phyloP scores from a whole-genome alignment of 2,329 filamentous ascomycete genomes.

The Apiospora saccharicola region DNA sequence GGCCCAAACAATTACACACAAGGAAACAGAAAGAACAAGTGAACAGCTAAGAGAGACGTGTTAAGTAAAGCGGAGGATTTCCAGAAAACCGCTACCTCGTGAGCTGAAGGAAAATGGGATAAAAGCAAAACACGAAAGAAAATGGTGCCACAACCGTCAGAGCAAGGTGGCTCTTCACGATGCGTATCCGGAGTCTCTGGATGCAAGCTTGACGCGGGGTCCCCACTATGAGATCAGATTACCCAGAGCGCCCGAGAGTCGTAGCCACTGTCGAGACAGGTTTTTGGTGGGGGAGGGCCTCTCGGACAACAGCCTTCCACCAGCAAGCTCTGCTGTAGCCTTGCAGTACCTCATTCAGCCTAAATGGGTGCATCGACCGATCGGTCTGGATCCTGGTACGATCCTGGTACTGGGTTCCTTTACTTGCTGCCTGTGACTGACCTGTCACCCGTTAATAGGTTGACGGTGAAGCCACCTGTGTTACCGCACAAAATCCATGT shows the following conservation, averaged over 20 bases:
- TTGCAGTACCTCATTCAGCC: conserved; percentile 10
- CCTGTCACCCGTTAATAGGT: conserved; percentile 2
- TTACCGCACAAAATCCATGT: background rate
- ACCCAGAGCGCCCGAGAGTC: conserved; percentile 5
- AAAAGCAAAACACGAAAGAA: conserved; percentile 10
- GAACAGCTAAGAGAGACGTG: background rate
- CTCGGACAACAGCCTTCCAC: background rate
- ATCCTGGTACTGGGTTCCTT: background rate
- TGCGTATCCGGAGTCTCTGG: conserved; percentile 23
- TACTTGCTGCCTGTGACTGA: background rate
- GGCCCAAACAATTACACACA: background rate
- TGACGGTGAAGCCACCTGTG: background rate
- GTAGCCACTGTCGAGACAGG: conserved; percentile 5
- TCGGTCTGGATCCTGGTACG: background rate
- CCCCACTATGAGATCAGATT: conserved; percentile 23
- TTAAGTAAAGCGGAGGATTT: conserved; percentile 1
- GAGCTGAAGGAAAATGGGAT: conserved; percentile 8
- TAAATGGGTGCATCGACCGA: background rate
- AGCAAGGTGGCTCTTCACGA: conserved; percentile 17
- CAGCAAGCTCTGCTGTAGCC: background rate
- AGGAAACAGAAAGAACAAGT: background rate
- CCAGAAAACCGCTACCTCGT: background rate
- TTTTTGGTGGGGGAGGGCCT: conserved; percentile 12
- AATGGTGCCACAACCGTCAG: conserved; percentile 21
- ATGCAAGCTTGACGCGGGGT: conserved; percentile 27